These are phyloP conservation scores for Coniosporium apollinis DNA, from an alignment of 495 filamentous ascomycete species.

Conservation along the genomic window DNA sequence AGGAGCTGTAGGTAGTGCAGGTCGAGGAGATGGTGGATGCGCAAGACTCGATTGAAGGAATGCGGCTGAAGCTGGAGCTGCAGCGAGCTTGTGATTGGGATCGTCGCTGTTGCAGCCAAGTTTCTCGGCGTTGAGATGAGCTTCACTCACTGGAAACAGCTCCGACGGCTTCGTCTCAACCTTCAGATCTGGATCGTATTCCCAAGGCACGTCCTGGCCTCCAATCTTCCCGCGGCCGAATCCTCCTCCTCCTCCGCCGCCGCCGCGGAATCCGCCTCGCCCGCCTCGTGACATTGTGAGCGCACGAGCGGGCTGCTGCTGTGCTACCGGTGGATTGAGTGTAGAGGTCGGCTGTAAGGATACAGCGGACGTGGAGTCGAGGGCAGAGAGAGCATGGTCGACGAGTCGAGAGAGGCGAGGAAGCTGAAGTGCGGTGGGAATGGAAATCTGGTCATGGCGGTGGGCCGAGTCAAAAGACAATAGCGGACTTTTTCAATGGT, in stretches of 20 bases:
- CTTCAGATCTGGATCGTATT: constrained; percentile 19
- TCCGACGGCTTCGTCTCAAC: constrained; percentile 19
- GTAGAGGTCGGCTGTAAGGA: not conserved
- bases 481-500: constrained; percentile 1
- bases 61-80: no score
- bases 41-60: no score
- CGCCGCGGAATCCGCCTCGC: constrained; percentile 11
- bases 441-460: not conserved
- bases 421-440: not conserved
- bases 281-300: constrained; percentile 16
- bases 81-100: no score
- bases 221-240: constrained; percentile 13
- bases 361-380: not conserved
- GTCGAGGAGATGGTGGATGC: no score
- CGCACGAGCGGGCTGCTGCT: not conserved
- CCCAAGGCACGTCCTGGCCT: constrained; percentile 20
- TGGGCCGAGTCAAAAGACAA: constrained; percentile 1
- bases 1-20: no score
- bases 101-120: no score
- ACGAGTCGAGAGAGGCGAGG: not conserved
- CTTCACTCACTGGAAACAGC: constrained; percentile 21
- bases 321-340: not conserved
- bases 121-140: not conserved
- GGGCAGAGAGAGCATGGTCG: not conserved
- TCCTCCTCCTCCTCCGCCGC: constrained; percentile 3